These are phyloP conservation scores for Chrysochromulina parva DNA, from an alignment of 78 protist species.

Conservation along the genomic window DNA sequence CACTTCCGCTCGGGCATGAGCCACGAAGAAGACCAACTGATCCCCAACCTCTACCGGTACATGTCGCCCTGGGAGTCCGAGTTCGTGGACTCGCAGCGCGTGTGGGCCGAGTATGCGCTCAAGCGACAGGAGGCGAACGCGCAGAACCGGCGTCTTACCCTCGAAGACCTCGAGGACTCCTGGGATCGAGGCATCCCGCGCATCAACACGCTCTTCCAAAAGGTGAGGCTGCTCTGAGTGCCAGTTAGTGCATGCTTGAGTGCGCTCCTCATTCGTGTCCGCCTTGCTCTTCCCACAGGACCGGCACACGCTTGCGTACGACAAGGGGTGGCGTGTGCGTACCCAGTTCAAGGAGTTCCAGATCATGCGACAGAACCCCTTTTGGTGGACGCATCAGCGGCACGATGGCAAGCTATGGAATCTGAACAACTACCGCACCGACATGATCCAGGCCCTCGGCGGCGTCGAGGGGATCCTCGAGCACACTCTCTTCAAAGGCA, in stretches of 20 bases:
- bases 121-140: conserved; percentile 94
- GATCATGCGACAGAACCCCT: conserved; percentile 86
- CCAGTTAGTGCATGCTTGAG: not conserved
- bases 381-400: conserved; percentile 99
- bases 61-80: conserved; percentile 99
- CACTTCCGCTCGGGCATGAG: conserved; percentile 97
- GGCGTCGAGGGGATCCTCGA: conserved; percentile 99
- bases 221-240: conserved; percentile 46
- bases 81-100: conserved; percentile 97
- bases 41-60: conserved; percentile 99
- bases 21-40: conserved; percentile 96
- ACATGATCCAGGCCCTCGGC: conserved; percentile 98
- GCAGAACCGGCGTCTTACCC: conserved; percentile 86
- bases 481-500: conserved; percentile 99
- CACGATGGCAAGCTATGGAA: conserved; percentile 99
- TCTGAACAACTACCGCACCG: conserved; percentile 98
- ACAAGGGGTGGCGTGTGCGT: conserved; percentile 96
- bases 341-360: conserved; percentile 97
- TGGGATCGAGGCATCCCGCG: conserved; percentile 99
- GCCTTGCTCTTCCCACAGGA: conserved; percentile 93
- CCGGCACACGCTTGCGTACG: conserved; percentile 56
- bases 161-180: conserved; percentile 98
- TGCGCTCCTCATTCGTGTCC: not conserved
- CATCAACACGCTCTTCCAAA: conserved; percentile 97
- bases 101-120: conserved; percentile 93